Base-by-base conservation (phyloP, 2,329 filamentous ascomycete genomes). In the Eutypella sp. region DNA sequence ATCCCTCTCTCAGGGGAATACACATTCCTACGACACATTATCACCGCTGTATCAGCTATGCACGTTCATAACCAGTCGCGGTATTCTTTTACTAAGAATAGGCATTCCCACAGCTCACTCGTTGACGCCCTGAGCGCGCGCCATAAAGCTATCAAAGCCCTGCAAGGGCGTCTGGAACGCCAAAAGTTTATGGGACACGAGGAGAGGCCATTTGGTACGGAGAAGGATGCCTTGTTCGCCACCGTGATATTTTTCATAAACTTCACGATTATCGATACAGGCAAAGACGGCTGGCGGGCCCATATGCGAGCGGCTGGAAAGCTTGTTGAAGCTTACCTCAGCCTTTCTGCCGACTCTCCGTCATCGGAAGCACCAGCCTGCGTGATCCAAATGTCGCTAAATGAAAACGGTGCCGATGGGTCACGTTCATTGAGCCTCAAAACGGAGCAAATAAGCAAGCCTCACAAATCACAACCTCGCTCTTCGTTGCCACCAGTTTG, bases 161-260 rank as follows among this genome's bases (percentile, higher is more conserved):
- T 75, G 16, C 67, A 68, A 36, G 55, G 52, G 20, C 64, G 71
- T 13, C 60, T 75, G 10, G 63, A 69, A 37, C 47, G 47, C 3
- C 49, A 50, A 20, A 53, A 39, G 19, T 20, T 24, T 6, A 4
- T 43, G 2, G 44, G 27, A 15, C 34, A 46, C 9, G 37, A 41
- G 18, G 63, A 66, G 16, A 55, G 65, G 33, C 63, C 69, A 43
- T 59, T 65, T 6, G 66, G 62, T n/a, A n/a, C n/a, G 1, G 69
- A 69, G n/a, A 70, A 66, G 39, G 72, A 75, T 50, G 69, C 74
- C 25, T 60, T 72, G 23, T 60, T 76, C 15, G 72, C 72, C 8
- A 71, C 73, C 2, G 68, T 74, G 47, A 66, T 75, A 41, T 75
- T 76, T 56, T 75, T 76, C 46, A 65, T 76, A 58, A 74, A 74